A percentile compares a stretch with the other conserved stretches of the same genome.
Conservation (phyloP, 192 early-diverging fungal species). For the Dimargaris cristalligena region DNA sequence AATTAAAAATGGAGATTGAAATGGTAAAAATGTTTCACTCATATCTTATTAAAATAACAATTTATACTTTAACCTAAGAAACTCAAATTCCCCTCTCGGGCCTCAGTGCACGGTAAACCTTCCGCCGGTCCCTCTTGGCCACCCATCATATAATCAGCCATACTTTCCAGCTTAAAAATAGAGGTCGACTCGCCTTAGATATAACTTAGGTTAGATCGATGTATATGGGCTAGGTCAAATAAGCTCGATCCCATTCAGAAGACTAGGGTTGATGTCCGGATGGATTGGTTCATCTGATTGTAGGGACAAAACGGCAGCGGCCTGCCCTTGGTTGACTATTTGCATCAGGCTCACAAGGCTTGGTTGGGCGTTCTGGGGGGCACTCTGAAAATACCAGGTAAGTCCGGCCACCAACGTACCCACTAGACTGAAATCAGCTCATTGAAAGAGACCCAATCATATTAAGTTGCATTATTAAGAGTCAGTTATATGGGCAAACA, state of each 20-base stretch:
- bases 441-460: conserved; percentile 16
- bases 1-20: too few species aligned
- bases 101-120: too few species aligned
- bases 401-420: conserved; percentile 38
- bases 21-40: too few species aligned
- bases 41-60: too few species aligned
- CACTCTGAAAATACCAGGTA: neutral
- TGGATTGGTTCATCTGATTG: neutral
- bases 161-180: too few species aligned
- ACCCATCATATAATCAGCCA: too few species aligned
- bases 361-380: too few species aligned
- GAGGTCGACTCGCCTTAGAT: too few species aligned
- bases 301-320: neutral
- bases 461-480: conserved; percentile 11
- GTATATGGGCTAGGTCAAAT: neutral
- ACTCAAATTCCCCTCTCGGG: too few species aligned
- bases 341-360: neutral
- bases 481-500: conserved; percentile 14
- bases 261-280: neutral
- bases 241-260: neutral
- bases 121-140: too few species aligned
- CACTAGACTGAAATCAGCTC: conserved; percentile 42
- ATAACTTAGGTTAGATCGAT: too few species aligned
- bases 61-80: too few species aligned
- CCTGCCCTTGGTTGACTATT: neutral